Evolutionary conservation across 257 asterid genomes (phyloP).

Genomic region (Prunella vulgaris): DNA sequence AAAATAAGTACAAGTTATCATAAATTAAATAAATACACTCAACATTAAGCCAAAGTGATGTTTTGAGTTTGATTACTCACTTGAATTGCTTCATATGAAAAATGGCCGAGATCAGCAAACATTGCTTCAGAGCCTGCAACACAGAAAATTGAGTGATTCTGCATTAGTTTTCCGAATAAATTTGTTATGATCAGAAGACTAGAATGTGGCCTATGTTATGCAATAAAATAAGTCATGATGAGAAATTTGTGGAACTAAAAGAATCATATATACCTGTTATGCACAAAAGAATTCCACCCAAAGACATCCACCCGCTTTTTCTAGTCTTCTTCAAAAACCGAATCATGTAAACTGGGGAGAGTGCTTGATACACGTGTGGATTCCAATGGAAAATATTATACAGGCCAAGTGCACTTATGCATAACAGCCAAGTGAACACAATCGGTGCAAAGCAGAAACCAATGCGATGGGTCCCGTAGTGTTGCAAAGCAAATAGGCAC

Average conservation of each 20-base stretch:
- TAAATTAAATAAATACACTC: neutral
- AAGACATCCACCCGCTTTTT: constrained; percentile 97
- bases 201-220: neutral
- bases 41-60: neutral
- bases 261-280: constrained; percentile 61
- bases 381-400: constrained; percentile 87
- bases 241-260: neutral
- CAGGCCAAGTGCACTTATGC: constrained; percentile 83
- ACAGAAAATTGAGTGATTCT: neutral
- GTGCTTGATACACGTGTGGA: constrained; percentile 79
- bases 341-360: constrained; percentile 83
- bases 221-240: neutral
- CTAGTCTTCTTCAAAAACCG: constrained; percentile 88
- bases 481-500: constrained; percentile 93
- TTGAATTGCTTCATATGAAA: constrained; percentile 88
- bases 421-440: constrained; percentile 71
- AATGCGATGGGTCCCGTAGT: constrained; percentile 89
- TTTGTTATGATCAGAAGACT: too few relatives aligned
- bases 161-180: neutral
- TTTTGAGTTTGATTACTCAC: constrained; percentile 26
- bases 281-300: constrained; percentile 94
- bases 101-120: constrained; percentile 99
- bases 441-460: constrained; percentile 88
- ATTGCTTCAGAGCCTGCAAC: constrained; percentile 92
- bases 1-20: neutral